Conservation (phyloP, 2,329 filamentous ascomycete species). For the Colletotrichum simmondsii region DNA sequence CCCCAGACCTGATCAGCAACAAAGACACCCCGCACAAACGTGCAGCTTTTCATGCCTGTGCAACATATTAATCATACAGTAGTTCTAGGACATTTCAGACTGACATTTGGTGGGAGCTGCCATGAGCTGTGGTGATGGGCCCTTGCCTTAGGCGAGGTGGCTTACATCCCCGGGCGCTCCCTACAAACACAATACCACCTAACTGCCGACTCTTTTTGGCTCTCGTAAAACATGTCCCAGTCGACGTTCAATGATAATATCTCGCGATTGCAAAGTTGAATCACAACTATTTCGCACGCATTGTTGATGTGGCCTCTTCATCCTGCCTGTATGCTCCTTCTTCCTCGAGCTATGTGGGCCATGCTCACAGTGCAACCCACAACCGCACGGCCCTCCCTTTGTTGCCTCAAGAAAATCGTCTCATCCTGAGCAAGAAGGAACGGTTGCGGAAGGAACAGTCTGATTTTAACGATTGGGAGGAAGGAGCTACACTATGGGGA, state of each 20-base stretch:
- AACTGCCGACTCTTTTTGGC: not conserved
- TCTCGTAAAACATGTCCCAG: not conserved
- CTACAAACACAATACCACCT: not conserved
- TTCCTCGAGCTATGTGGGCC: not conserved
- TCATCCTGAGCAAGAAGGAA: not conserved
- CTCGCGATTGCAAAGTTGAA: not conserved
- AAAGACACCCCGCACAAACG: not conserved
- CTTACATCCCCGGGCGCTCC: not conserved
- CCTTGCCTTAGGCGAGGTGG: not conserved
- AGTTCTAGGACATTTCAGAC: fast-evolving
- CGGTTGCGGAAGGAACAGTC: not conserved
- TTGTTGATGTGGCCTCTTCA: not conserved
- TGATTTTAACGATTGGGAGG: not conserved
- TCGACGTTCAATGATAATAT: not conserved
- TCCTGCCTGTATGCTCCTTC: not conserved
- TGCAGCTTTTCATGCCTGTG: not conserved
- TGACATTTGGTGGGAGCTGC: too few relatives aligned
- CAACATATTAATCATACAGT: not conserved
- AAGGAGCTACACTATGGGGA: not conserved
- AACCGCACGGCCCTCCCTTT: not conserved
- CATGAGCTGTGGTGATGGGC: not conserved
- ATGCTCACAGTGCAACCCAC: not conserved
- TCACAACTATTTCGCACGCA: not conserved
- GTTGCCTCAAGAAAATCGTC: not conserved
- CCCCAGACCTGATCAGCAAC: not conserved